Evolutionary conservation across 176 grass and related monocot species (phyloP), one percentile per base, ranked within the genome.

Genomic region (Olyra latifolia): DNA sequence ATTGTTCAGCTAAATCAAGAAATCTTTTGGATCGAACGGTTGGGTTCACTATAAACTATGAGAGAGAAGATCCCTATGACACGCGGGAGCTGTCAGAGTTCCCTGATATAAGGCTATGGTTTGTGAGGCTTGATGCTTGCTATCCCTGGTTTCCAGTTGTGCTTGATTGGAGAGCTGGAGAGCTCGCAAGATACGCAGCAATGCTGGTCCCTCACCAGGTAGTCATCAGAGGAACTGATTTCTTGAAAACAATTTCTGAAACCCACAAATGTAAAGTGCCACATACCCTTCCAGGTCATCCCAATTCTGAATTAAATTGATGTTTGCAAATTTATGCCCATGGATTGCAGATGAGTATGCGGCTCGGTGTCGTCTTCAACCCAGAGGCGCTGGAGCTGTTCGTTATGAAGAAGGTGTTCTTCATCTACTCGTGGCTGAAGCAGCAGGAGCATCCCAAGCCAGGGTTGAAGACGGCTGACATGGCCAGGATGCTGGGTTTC

Each of bases 161-260:
- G 11, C 89, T 97, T 57, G 94, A 97, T 67, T 97, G 94, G 94
- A 90, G 94, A 94, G 94, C 91, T 7, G 91, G 91, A 0, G 94
- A 97, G 54, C 91, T 97, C 22, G 94, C 94, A 2, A 89, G 94
- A 43, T 94, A 97, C 64, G 68, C 94, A 16, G 91, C 94, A 40
- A 97, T 97, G 94, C 58, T 97, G 38, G 94, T 88, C 41, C 94
- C 94, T 79, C 94, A 97, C 80, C 94, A 97, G 94, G 94, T 97
- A 88, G 59, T 44, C 12, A 69, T n/a, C 1, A 40, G 4, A 42
- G 27, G 71, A 28, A 38, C 71, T 20, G n/a, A 59, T 16, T n/a
- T 24, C 49, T 19, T 50, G 6, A 52, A 50, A 52, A 35, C 32
- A 52, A 17, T 16, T 29, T 53, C 14, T 61, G 41, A 58, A 67